Base-by-base conservation (phyloP, 2,329 filamentous ascomycete species). In the Talaromyces piceae region DNA sequence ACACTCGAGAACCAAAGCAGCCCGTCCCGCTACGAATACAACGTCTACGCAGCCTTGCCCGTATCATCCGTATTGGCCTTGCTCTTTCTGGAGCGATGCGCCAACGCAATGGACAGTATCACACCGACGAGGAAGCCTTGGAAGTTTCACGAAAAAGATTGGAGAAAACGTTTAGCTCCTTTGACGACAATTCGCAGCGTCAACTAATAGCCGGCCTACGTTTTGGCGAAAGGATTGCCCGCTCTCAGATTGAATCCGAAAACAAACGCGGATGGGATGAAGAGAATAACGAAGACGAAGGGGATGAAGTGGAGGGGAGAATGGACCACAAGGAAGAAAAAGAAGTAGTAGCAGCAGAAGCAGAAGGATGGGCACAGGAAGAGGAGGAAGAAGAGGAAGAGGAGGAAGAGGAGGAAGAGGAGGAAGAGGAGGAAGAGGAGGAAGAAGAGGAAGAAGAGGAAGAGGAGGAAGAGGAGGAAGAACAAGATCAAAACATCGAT, bases 151-250 rank as follows among this genome's bases (percentile, higher is more conserved):
- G 62, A 51, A 57, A 60, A 49, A 63, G 63, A 2, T 45, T 70
- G 18, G 66, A 73, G 43, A 41, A 59, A 25, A 54, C 67, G 20
- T 72, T 73, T 52, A 53, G 57, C 41, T 67, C 64, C n/a, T 67
- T 74, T 45, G 61, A 65, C 39, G 55, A 60, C 7, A 63, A 67
- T 3, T 70, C 66, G 18, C 63, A 67, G 57, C 63, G 67, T 54
- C 67, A 73, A 54, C 52, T 75, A 50, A 63, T 67, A 53, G 68
- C 67, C 43, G 70, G 68, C 25, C 58, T 74, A 41, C 61, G 66
- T 8, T 66, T 75, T 55, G 73, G 69, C 7, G 70, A 74, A 54
- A 63, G 70, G 50, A 61, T 74, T 48, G 71, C 68, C 9, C 72
- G 65, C 55, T 61, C 64, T 41, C 64, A 64, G 41, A 59, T 57